phyloP scores from a whole-genome alignment of 805 yeast species.

The Naumovozyma baii region DNA sequence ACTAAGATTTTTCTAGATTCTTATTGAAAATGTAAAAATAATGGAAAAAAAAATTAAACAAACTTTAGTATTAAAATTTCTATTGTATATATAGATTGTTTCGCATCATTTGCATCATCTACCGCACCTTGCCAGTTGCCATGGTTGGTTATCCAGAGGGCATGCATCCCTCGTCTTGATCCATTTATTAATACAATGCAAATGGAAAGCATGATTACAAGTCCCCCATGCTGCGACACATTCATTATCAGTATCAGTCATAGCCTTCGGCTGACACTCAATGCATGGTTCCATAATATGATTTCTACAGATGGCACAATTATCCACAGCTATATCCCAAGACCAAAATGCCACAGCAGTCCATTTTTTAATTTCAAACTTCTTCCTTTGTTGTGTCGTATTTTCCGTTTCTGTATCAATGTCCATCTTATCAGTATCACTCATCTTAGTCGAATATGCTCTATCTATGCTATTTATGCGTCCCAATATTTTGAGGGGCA shows the following conservation, averaged over 20 bases:
- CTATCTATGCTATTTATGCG: neutral
- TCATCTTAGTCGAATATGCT: conserved; percentile 6
- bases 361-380: conserved; percentile 94
- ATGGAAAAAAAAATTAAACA: no score
- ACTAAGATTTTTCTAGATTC: neutral
- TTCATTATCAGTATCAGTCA: conserved; percentile 51
- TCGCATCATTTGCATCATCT: no score
- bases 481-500: no score
- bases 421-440: conserved; percentile 20
- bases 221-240: conserved; percentile 97
- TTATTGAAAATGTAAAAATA: no score
- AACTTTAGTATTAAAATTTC: no score
- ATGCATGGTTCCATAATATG: conserved; percentile 97
- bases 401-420: conserved; percentile 13
- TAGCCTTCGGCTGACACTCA: conserved; percentile 82
- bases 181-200: conserved; percentile 96
- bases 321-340: conserved; percentile 93
- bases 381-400: conserved; percentile 38
- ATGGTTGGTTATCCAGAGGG: conserved; percentile 89
- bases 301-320: conserved; percentile 96
- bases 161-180: conserved; percentile 89
- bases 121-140: conserved; percentile 73
- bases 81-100: no score
- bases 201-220: conserved; percentile 96
- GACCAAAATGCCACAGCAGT: conserved; percentile 99